Conservation (phyloP, 805 yeast species). For the Kodamaea jinghongensis region DNA sequence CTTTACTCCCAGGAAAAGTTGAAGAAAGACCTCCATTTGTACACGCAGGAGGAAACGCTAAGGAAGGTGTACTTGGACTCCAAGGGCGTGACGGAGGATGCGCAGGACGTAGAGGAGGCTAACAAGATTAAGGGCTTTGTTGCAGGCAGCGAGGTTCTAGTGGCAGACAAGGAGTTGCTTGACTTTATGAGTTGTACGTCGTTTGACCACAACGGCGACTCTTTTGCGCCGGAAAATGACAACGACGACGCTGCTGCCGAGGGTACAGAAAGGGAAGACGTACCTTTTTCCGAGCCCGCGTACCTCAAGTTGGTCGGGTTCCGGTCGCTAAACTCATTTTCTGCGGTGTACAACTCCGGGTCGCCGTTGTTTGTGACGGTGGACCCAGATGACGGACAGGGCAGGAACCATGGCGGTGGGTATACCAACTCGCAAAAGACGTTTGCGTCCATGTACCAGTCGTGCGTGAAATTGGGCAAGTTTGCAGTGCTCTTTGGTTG, state of each 20-base stretch:
- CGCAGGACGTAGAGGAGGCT: slow-evolving; percentile 30
- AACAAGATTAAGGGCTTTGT: slow-evolving; percentile 19
- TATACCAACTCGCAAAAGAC: slow-evolving; percentile 64
- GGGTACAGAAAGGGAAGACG: slow-evolving; percentile 10
- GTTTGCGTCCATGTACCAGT: slow-evolving; percentile 63
- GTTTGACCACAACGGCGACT: slow-evolving; percentile 32
- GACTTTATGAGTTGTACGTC: slow-evolving; percentile 30
- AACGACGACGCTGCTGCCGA: slow-evolving; percentile 8
- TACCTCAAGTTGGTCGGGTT: slow-evolving; percentile 69
- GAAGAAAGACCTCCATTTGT: slow-evolving; percentile 49
- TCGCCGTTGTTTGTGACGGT: slow-evolving; percentile 68
- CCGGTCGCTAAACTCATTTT: slow-evolving; percentile 43
- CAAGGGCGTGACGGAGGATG: slow-evolving; percentile 28
- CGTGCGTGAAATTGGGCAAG: slow-evolving; percentile 48
- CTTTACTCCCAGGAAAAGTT: slow-evolving; percentile 55
- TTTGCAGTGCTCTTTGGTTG: slow-evolving; percentile 77
- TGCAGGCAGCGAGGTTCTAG: slow-evolving; percentile 23
- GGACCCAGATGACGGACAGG: slow-evolving; percentile 45
- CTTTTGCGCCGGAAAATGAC: too few species aligned
- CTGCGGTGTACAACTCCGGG: slow-evolving; percentile 50
- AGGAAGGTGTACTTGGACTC: slow-evolving; percentile 43
- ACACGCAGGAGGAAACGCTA: slow-evolving; percentile 50
- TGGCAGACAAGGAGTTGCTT: slow-evolving; percentile 23
- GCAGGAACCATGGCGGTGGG: slow-evolving; percentile 30
- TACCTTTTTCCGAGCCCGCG: slow-evolving; percentile 33